Conservation (phyloP, 1,284 basidiomycete species). For the Trichosporon sp. region DNA sequence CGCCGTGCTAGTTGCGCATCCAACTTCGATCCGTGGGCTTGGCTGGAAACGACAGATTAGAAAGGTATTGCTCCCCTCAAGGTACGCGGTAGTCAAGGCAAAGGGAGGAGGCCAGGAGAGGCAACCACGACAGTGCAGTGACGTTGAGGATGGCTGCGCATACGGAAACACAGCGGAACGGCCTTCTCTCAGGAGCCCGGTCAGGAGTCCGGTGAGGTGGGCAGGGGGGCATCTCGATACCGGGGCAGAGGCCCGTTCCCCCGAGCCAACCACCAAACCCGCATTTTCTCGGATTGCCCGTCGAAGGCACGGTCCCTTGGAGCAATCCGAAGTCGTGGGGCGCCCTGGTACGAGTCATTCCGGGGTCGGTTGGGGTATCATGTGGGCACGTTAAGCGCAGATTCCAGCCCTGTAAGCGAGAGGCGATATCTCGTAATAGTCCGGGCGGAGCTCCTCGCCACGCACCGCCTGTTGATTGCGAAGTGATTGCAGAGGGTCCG, state of each 20-base stretch:
- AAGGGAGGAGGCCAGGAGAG: background rate
- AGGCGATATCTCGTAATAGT: background rate
- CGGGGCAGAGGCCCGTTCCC: background rate
- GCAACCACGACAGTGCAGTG: background rate
- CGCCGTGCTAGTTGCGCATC: slow-evolving; percentile 1
- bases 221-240: background rate
- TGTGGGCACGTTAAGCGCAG: background rate
- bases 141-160: background rate
- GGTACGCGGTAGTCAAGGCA: background rate
- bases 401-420: background rate
- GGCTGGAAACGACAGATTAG: background rate
- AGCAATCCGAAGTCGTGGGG: background rate
- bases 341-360: background rate
- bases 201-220: background rate
- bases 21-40: background rate
- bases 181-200: background rate
- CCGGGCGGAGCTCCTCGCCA: background rate
- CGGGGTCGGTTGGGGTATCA: background rate
- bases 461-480: background rate
- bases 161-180: background rate
- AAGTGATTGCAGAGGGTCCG: background rate
- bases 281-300: background rate
- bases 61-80: background rate
- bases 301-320: background rate
- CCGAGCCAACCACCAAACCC: background rate